A percentile compares a stretch with the other conserved stretches of the same genome.
Conservation (phyloP, 2,329 filamentous ascomycete species). For the Aspergillus floridensis region DNA sequence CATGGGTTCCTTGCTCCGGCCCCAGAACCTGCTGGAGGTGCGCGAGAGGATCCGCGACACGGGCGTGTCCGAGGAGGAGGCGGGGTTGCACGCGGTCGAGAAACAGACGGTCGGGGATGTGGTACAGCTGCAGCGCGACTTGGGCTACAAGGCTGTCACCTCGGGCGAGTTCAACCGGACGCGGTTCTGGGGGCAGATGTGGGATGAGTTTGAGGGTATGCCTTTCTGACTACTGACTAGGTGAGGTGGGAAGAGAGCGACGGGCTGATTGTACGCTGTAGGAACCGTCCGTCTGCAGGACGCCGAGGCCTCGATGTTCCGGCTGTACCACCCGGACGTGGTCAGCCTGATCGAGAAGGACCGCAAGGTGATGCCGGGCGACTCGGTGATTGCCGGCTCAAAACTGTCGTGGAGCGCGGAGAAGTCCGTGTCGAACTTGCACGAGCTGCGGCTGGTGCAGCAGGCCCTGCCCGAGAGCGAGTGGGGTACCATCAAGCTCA, state of each 20-base stretch:
- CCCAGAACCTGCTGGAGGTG: neutral
- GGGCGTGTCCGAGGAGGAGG: neutral
- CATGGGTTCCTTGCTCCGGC: slow-evolving; percentile 1
- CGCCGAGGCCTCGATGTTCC: slow-evolving; percentile 27
- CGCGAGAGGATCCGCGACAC: slow-evolving; percentile 3
- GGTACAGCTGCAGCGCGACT: neutral
- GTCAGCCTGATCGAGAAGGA: slow-evolving; percentile 28
- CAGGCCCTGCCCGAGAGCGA: slow-evolving; percentile 2
- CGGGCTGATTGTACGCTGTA: neutral
- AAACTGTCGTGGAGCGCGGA: slow-evolving; percentile 22
- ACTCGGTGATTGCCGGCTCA: slow-evolving; percentile 26
- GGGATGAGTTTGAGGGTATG: slow-evolving; percentile 6
- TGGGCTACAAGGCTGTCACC: slow-evolving; percentile 2
- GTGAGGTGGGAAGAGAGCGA: too few species aligned
- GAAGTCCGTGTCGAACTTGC: slow-evolving; percentile 17
- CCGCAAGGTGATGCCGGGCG: slow-evolving; percentile 28
- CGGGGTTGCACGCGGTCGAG: neutral
- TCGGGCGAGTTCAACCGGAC: slow-evolving; percentile 4
- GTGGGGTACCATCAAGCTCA: slow-evolving; percentile 1
- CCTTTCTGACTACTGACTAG: too few species aligned
- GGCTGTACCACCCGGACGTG: slow-evolving; percentile 28
- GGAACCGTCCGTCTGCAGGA: slow-evolving; percentile 26
- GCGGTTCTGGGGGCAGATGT: slow-evolving; percentile 3
- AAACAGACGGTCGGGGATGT: neutral
- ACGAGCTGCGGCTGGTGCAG: slow-evolving; percentile 1